Base-by-base conservation (phyloP, 768 basidiomycete species). In the Russula ochroleuca region DNA sequence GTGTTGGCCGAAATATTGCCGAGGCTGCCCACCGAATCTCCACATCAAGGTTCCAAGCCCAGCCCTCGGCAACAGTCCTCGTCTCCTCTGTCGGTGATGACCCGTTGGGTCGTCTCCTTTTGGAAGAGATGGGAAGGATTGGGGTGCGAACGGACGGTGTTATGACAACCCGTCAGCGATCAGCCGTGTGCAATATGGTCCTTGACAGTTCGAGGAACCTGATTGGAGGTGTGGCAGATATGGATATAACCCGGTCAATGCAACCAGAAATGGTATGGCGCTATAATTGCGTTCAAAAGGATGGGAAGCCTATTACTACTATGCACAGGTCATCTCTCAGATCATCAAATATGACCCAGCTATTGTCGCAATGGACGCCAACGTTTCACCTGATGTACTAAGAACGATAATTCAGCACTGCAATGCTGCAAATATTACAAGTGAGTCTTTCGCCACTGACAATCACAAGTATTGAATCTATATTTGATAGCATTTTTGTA, bases 1-100 rank as follows among this genome's bases (percentile, higher is more conserved):
- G 96, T 33, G 96, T 99, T 15, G 94, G 84, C 0, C 86, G 95
- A n/a, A 99, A 99, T 72, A 84, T 99, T 48, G 90, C 95, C 2
- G 94, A 98, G 73, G 92, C 94, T 1, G 82, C 93, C 7, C 86
- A 91, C 72, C 84, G 90, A 33, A 73, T 88, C 6, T 71, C 86
- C 64, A 70, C 75, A 48, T 73, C 74, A 8, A 68, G 75, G 10
- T 68, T 70, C 21, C 63, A 60, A 14, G 61, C 69, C 19, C 49
- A 61, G 21, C 61, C 72, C 6, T 33, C 66, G 14, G 74, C 79
- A 7, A 79, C 83, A 1, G 67, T 92, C 14, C 79, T 99, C 45
- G 75, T 98, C 8, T 84, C 94, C 3, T 84, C 88, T 1, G 71
- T 96, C 13, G 94, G 91, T 1, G 69, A 81, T 53, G 96, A 98